Evolutionary conservation across 768 basidiomycete species (phyloP).

Genomic region (Lactifluus volemus): DNA sequence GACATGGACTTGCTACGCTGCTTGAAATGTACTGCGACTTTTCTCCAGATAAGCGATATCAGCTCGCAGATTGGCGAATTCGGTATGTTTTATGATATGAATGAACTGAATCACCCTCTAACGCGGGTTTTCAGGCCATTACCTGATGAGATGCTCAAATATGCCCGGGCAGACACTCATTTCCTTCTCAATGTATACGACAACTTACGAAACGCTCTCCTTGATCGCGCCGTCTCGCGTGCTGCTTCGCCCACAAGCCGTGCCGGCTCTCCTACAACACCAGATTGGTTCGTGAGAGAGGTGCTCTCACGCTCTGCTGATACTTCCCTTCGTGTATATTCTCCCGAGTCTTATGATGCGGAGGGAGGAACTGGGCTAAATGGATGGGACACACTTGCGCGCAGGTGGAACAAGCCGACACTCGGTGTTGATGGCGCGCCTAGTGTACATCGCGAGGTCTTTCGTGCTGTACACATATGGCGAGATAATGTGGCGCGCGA

Average conservation of each 20-base stretch:
- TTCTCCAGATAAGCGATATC: slow-evolving; percentile 89
- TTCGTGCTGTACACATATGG: slow-evolving; percentile 72
- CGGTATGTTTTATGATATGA: slow-evolving; percentile 36
- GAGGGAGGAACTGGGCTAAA: slow-evolving; percentile 52
- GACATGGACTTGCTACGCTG: slow-evolving; percentile 76
- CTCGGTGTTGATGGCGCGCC: slow-evolving; percentile 33
- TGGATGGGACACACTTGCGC: slow-evolving; percentile 73
- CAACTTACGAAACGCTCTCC: slow-evolving; percentile 75
- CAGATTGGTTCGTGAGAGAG: slow-evolving; percentile 41
- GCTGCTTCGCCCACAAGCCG: slow-evolving; percentile 24
- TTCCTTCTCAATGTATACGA: slow-evolving; percentile 92
- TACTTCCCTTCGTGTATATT: slow-evolving; percentile 66
- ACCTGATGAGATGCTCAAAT: slow-evolving; percentile 79
- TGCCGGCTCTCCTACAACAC: slow-evolving; percentile 14
- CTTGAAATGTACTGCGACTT: slow-evolving; percentile 88
- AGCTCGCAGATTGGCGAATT: slow-evolving; percentile 96
- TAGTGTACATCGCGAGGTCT: slow-evolving; percentile 50
- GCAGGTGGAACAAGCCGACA: slow-evolving; percentile 71
- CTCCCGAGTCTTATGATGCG: slow-evolving; percentile 60
- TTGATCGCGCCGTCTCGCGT: slow-evolving; percentile 50
- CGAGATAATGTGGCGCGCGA: slow-evolving; percentile 68
- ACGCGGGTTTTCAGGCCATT: slow-evolving; percentile 46
- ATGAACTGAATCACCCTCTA: neutral
- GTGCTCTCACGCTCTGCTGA: slow-evolving; percentile 67
- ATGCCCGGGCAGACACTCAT: slow-evolving; percentile 95